Conservation (phyloP, 2,329 filamentous ascomycete species). For the Didymellaceae sp. region DNA sequence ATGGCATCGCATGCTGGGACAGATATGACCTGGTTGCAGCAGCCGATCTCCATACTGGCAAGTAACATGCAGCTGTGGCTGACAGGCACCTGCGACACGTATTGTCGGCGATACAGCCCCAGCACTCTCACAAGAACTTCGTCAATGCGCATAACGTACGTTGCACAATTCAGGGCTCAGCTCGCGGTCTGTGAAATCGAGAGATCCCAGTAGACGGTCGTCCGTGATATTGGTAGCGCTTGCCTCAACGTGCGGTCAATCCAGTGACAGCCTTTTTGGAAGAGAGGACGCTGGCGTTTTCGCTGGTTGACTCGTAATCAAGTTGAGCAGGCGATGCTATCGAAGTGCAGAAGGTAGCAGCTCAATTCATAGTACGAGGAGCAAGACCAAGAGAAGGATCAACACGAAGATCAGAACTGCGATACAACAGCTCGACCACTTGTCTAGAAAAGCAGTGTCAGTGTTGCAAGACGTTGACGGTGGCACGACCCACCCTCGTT, state of each 20-base stretch:
- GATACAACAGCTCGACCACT: constrained; percentile 88
- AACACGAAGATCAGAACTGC: constrained; percentile 85
- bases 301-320: too few relatives aligned
- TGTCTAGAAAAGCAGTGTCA: constrained; percentile 55
- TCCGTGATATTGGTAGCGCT: too few relatives aligned
- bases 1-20: not conserved
- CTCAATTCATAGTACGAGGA: constrained; percentile 65
- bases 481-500: constrained; percentile 85
- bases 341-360: not conserved
- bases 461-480: too few relatives aligned
- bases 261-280: too few relatives aligned
- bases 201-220: too few relatives aligned
- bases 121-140: not conserved
- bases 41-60: not conserved
- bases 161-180: not conserved
- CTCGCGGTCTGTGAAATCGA: not conserved
- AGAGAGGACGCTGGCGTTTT: too few relatives aligned
- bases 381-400: constrained; percentile 81
- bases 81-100: not conserved
- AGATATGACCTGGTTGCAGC: not conserved
- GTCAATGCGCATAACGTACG: constrained; percentile 1
- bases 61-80: not conserved
- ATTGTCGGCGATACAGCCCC: not conserved
- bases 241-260: too few relatives aligned
- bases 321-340: not conserved